Base-by-base conservation (phyloP, 2,329 filamentous ascomycete genomes). In the Tolypocladium cylindrosporum region DNA sequence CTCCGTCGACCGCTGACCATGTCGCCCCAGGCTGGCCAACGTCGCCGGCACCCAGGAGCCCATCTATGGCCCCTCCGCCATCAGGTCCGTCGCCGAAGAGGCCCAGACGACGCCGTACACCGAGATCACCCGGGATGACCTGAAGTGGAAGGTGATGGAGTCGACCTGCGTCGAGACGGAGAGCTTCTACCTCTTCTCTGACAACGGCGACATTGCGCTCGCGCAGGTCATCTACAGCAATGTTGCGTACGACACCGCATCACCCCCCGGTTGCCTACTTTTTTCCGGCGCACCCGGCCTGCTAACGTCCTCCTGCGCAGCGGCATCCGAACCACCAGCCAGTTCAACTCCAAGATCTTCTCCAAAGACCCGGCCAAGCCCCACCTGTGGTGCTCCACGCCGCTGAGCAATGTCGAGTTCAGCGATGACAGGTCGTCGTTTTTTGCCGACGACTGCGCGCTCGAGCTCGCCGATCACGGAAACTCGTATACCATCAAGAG, bases 171-270 rank as follows among this genome's bases (percentile, higher is more conserved):
- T 97, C 66, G 94, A 99, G 80, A 97, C 91, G 37, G 89, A 97
- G 78, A 91, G 83, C 62, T 99, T 97, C 77, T 99, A 99, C 77
- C 76, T 97, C 68, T 87, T 87, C 74, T 80, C 88, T 58, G 89
- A 96, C 61, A 84, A 79, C 60, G 94, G 94, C 55, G 81, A 87
- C 62, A 74, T 92, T 63, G 90, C 82, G 56, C 83, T 96, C 74
- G 85, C 84, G 60, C 94, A 99, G 80, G 82, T 97, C 75, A 96
- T 99, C 72, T 96, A 97, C 80, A 97, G 90, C 79, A 97, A 96
- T 75, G 89, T 99, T 72, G 88, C 85, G 92, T 97, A 86, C 75
- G 87, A 54, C 55, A 37, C 48, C 9, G 4, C 58, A 40, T 42
- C 36, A 51, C 36, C 54, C 48, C 34, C 14, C 10, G 43, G 21